Evolutionary conservation across 768 basidiomycete species (phyloP).

Genomic region (Kockovaella imperatae): DNA sequence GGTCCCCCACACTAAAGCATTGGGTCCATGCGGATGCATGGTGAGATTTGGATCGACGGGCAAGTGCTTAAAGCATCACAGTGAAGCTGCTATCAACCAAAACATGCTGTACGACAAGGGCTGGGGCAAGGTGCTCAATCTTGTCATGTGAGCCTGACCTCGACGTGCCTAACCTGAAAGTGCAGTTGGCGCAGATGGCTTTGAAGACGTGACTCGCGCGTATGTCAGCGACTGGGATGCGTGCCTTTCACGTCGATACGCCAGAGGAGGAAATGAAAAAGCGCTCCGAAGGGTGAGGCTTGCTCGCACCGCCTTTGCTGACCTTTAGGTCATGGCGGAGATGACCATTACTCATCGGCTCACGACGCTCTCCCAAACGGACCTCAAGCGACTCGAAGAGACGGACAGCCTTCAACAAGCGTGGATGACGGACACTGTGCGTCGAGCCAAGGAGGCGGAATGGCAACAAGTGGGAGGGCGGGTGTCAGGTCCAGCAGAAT

Average conservation of each 20-base stretch:
- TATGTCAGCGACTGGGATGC: conserved; percentile 36
- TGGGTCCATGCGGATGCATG: conserved; percentile 49
- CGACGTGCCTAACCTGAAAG: conserved; percentile 9
- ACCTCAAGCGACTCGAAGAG: conserved; percentile 12
- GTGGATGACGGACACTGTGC: conserved; percentile 30
- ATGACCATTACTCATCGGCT: conserved; percentile 26
- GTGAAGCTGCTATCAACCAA: conserved; percentile 44
- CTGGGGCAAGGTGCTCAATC: conserved; percentile 48
- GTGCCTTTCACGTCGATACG: conserved; percentile 16
- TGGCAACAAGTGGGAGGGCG: conserved; percentile 30
- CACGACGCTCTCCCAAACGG: conserved; percentile 19
- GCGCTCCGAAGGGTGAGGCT: conserved; percentile 29
- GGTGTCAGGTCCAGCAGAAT: conserved; percentile 44
- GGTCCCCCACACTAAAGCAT: conserved; percentile 33
- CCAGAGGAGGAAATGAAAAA: conserved; percentile 25
- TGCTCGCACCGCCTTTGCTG: not conserved
- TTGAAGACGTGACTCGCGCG: conserved; percentile 34
- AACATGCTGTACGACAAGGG: conserved; percentile 47
- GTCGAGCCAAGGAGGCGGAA: conserved; percentile 20
- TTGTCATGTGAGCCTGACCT: conserved; percentile 40
- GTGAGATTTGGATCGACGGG: conserved; percentile 8
- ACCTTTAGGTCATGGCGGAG: conserved; percentile 21
- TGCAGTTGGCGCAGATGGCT: conserved; percentile 29
- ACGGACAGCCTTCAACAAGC: conserved; percentile 34
- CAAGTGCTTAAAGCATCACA: conserved; percentile 5